These are phyloP conservation scores for Thalassiosira livingstoniorum DNA, from an alignment of 352 stramenopile genomes.

Conservation along the genomic window DNA sequence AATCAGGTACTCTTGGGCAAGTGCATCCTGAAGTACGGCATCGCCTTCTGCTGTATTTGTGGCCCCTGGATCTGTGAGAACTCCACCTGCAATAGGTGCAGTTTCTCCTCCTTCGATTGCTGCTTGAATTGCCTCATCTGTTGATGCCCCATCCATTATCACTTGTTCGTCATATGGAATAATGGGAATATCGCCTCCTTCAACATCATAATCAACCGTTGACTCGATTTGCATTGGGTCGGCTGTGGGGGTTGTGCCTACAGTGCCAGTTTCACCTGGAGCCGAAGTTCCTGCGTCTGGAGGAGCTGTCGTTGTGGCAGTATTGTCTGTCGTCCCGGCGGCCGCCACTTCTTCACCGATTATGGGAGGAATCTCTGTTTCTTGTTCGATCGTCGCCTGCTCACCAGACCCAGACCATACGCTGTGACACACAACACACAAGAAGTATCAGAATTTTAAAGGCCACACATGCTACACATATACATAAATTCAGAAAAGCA, in stretches of 20 bases:
- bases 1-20: neutral
- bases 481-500: too few relatives aligned
- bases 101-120: neutral
- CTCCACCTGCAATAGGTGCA: slow-evolving; percentile 27
- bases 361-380: slow-evolving; percentile 7
- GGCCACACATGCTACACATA: too few relatives aligned
- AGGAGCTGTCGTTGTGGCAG: neutral
- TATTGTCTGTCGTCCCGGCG: too few relatives aligned
- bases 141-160: neutral
- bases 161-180: neutral
- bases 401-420: slow-evolving; percentile 13
- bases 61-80: neutral
- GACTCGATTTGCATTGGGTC: neutral
- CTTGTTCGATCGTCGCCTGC: neutral
- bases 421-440: slow-evolving; percentile 1
- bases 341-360: too few relatives aligned
- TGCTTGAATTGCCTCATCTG: neutral
- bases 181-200: neutral
- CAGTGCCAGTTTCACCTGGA: neutral
- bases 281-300: neutral
- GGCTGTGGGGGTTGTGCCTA: neutral
- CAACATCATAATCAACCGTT: neutral
- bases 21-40: neutral
- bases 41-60: slow-evolving; percentile 18
- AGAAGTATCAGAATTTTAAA: too few relatives aligned